Conservation (phyloP, 352 stramenopile genomes). For the Phytophthora podocarpi region DNA sequence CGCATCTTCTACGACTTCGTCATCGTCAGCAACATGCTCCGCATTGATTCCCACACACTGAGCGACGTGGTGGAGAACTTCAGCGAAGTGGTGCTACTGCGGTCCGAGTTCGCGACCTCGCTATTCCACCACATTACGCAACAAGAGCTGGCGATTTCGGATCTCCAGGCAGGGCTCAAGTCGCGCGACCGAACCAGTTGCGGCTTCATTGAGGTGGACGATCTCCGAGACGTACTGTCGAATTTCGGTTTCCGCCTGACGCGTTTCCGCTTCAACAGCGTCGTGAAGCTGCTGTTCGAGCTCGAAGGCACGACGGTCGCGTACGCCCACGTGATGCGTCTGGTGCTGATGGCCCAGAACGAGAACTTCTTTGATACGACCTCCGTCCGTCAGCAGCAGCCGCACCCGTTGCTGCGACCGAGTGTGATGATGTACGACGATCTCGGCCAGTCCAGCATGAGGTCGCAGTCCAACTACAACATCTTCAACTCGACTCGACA, state of each 20-base stretch:
- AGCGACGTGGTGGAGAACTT: conserved; percentile 67
- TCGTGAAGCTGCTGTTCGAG: conserved; percentile 61
- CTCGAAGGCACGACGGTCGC: conserved; percentile 41
- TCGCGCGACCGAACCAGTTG: conserved; percentile 23
- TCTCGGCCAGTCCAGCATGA: conserved; percentile 21
- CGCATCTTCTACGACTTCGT: conserved; percentile 69
- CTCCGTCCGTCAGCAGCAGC: background rate
- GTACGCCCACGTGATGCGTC: conserved; percentile 47
- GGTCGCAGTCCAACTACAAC: conserved; percentile 36
- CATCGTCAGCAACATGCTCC: conserved; percentile 54
- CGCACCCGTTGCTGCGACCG: conserved; percentile 24
- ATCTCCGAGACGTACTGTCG: conserved; percentile 45
- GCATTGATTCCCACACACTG: conserved; percentile 54
- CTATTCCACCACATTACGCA: conserved; percentile 34
- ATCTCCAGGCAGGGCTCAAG: conserved; percentile 44
- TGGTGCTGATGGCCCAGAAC: conserved; percentile 43
- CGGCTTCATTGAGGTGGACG: conserved; percentile 47
- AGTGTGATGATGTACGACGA: conserved; percentile 32
- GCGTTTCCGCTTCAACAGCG: conserved; percentile 65
- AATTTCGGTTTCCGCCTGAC: conserved; percentile 55
- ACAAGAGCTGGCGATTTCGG: conserved; percentile 19
- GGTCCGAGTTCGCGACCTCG: conserved; percentile 48
- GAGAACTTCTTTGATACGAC: background rate
- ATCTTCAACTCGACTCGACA: conserved; percentile 27
- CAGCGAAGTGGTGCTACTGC: conserved; percentile 52